A percentile compares a stretch with the other conserved stretches of the same genome.
Conservation (phyloP, 1,284 basidiomycete species). For the Spongispora temasekensis region DNA sequence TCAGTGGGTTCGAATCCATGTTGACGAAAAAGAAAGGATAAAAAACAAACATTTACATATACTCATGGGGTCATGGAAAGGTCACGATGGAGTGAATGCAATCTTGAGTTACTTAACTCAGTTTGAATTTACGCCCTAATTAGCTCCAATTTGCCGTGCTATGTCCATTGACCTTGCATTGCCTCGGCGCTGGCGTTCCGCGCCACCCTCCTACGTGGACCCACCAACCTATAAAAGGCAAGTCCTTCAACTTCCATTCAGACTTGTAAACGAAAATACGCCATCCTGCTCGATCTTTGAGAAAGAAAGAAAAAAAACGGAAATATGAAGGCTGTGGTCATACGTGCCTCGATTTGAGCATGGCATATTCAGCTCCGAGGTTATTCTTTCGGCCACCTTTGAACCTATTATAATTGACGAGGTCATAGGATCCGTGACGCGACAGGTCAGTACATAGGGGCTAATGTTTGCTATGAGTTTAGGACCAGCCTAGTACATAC, state of each 20-base stretch:
- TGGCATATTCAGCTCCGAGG: conserved; percentile 3
- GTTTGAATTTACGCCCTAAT: too few species aligned
- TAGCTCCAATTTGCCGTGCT: too few species aligned
- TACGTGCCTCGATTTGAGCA: conserved; percentile 6
- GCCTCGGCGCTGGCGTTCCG: neutral
- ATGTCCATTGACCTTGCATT: conserved; percentile 4
- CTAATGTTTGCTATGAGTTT: neutral
- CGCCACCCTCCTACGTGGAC: neutral
- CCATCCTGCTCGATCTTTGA: neutral
- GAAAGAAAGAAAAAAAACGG: conserved; percentile 21
- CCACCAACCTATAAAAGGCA: conserved; percentile 5
- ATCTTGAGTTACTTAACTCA: neutral
- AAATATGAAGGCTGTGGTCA: conserved; percentile 18
- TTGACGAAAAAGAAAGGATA: too few species aligned
- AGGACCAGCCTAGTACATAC: neutral
- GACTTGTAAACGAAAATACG: conserved; percentile 7
- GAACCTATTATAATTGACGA: too few species aligned
- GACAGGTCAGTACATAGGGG: conserved; percentile 18
- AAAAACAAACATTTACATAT: too few species aligned
- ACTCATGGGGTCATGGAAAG: too few species aligned
- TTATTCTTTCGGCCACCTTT: conserved; percentile 13
- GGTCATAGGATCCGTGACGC: conserved; percentile 7
- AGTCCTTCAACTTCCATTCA: conserved; percentile 7
- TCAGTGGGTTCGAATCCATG: too few species aligned
- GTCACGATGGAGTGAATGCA: too few species aligned